Conservation (phyloP, 148 eudicot species). For the Cornus controversa region DNA sequence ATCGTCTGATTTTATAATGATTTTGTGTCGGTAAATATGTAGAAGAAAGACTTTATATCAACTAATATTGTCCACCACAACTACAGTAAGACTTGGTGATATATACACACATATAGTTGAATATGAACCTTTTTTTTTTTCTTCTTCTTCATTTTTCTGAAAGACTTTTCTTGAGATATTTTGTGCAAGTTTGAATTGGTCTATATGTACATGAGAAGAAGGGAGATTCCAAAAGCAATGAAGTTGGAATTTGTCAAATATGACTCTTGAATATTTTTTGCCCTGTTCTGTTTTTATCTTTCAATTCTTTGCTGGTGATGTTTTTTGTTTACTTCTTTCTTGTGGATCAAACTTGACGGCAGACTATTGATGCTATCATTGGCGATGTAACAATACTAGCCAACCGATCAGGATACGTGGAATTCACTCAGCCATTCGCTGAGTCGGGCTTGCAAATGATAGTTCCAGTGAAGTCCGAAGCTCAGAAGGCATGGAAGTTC, state of each 20-base stretch:
- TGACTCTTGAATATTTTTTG: neutral
- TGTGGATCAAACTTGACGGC: conserved; percentile 1
- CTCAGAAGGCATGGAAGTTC: conserved; percentile 36
- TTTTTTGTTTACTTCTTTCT: neutral
- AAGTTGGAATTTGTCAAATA: too few species aligned
- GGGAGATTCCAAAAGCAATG: neutral
- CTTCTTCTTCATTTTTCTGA: neutral
- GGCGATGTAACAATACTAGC: conserved; percentile 47
- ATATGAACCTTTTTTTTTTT: neutral
- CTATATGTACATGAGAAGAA: neutral
- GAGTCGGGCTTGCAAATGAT: conserved; percentile 42
- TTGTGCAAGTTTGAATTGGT: neutral
- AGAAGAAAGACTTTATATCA: too few species aligned
- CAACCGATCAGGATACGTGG: conserved; percentile 32
- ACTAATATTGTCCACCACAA: too few species aligned
- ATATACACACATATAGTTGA: too few species aligned
- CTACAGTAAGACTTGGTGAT: too few species aligned
- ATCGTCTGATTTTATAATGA: too few species aligned
- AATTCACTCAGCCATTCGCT: conserved; percentile 43
- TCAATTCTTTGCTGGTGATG: neutral
- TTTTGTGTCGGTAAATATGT: too few species aligned
- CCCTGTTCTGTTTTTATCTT: neutral
- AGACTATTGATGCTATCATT: conserved; percentile 39
- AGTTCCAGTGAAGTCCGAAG: conserved; percentile 31
- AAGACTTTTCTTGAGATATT: neutral